Evolutionary conservation across 2,329 filamentous ascomycete genomes (phyloP), one percentile per base, ranked within the genome.

Genomic region (Trichoderma citrinoviride): DNA sequence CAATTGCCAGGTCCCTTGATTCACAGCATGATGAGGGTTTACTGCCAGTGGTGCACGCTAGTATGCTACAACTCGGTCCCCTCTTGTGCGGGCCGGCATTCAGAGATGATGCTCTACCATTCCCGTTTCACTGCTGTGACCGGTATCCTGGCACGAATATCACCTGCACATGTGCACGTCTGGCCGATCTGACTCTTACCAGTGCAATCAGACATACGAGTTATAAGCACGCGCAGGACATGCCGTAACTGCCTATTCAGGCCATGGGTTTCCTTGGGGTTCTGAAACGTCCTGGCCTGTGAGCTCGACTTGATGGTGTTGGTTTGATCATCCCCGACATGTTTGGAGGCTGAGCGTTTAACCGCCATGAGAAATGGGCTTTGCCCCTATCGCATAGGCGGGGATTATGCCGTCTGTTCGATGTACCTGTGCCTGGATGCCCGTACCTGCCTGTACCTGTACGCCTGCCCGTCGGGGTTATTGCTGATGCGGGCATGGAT

Each of bases 241-340:
- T 43, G 46, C 23, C 19, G 37, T 43, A 50, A 49, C 57, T 61
- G 57, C 57, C 57, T 52, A 43, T 52, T 61, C 14, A 43, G 57
- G 57, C 46, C 52, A 44, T 52, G 17, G 6, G 4, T 50, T 15
- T 49, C 29, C 44, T 17, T 41, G 49, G 23, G 12, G 7, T 47
- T 61, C 37, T 52, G 47, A 61, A 52, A 53, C 57, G 44, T 50
- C 43, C 58, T 53, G 58, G 53, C 58, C 43, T 37, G 37, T 17
- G 46, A 61, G 47, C 15, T 29, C 17, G 19, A 41, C 21, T 19
- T 29, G 21, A 41, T 23, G 33, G 25, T 29, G 37, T 40, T 53
- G 58, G 52, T 43, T 61, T 49, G 44, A 61, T 41, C 25, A 21
- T 33, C n/a, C n/a, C 40, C 17, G 23, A 21, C 37, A n/a, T 15